These are phyloP conservation scores for Linum tenue DNA, from an alignment of 345 rosid genomes.

Conservation along the genomic window DNA sequence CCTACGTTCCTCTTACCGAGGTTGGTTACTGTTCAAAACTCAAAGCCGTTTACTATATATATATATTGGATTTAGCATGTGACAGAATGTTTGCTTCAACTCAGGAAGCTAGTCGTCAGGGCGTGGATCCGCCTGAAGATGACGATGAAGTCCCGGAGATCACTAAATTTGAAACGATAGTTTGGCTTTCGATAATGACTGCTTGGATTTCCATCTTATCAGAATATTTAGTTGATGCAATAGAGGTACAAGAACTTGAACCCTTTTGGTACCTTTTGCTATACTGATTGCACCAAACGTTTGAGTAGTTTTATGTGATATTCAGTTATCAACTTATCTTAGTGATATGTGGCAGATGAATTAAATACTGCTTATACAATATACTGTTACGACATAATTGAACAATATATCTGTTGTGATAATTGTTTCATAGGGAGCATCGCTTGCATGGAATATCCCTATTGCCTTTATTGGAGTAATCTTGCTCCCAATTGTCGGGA, in stretches of 20 bases:
- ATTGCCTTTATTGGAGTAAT: constrained; percentile 84
- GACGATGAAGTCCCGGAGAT: constrained; percentile 61
- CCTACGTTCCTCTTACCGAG: constrained; percentile 47
- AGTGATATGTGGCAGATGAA: too few species aligned
- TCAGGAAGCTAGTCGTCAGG: constrained; percentile 50
- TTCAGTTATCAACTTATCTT: too few species aligned
- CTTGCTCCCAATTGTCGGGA: constrained; percentile 93
- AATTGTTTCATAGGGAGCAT: constrained; percentile 57
- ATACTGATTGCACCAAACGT: too few species aligned
- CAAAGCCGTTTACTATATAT: neutral
- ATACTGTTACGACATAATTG: too few species aligned
- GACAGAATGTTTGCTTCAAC: constrained; percentile 19
- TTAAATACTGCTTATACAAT: too few species aligned
- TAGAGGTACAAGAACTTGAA: constrained; percentile 39
- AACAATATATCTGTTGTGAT: neutral
- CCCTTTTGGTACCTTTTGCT: neutral
- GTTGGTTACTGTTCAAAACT: constrained; percentile 23
- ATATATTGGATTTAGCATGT: constrained; percentile 10
- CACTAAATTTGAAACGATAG: constrained; percentile 67
- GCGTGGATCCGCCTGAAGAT: constrained; percentile 24
- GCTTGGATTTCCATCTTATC: constrained; percentile 89
- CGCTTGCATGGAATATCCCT: constrained; percentile 63
- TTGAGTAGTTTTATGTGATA: too few species aligned
- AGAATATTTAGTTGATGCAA: constrained; percentile 82
- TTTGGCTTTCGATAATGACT: constrained; percentile 79